Evolutionary conservation across 495 filamentous ascomycete genomes (phyloP).

Genomic region (Durotheca rogersii): DNA sequence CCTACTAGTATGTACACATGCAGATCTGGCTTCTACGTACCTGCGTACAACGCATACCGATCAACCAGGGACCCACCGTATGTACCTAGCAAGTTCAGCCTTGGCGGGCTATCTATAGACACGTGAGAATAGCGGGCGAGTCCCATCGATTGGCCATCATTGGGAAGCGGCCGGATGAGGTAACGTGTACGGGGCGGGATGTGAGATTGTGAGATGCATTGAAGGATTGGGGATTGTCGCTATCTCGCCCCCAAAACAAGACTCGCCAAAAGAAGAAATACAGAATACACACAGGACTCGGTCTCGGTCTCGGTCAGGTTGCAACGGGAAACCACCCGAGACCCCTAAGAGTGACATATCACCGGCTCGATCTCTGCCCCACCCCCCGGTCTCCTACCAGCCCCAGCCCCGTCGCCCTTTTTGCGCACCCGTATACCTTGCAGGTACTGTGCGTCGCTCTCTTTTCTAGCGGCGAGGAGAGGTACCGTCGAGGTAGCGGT

Average conservation of each 20-base stretch:
- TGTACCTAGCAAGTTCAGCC: too few relatives aligned
- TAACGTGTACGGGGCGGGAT: neutral
- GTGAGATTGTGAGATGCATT: slow-evolving; percentile 25
- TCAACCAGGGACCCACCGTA: too few relatives aligned
- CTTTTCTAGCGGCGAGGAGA: too few relatives aligned
- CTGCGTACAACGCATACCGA: too few relatives aligned
- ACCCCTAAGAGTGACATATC: slow-evolving; percentile 11
- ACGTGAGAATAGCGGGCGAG: too few relatives aligned
- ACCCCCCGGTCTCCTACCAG: neutral
- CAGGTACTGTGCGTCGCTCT: too few relatives aligned
- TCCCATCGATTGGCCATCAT: neutral
- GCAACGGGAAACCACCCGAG: slow-evolving; percentile 10
- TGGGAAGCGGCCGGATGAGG: neutral
- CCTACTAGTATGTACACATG: too few relatives aligned
- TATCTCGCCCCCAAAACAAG: slow-evolving; percentile 12
- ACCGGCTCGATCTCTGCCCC: slow-evolving; percentile 1
- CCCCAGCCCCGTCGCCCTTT: slow-evolving; percentile 18
- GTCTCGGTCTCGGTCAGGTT: slow-evolving; percentile 24
- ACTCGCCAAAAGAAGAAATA: neutral
- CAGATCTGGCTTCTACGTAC: too few relatives aligned
- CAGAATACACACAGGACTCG: neutral
- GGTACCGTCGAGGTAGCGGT: too few relatives aligned
- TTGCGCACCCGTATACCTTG: neutral
- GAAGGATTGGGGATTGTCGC: slow-evolving; percentile 4
- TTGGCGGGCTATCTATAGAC: too few relatives aligned